Evolutionary conservation across 192 early-diverging fungal species (phyloP).

Genomic region (Coemansia erecta): DNA sequence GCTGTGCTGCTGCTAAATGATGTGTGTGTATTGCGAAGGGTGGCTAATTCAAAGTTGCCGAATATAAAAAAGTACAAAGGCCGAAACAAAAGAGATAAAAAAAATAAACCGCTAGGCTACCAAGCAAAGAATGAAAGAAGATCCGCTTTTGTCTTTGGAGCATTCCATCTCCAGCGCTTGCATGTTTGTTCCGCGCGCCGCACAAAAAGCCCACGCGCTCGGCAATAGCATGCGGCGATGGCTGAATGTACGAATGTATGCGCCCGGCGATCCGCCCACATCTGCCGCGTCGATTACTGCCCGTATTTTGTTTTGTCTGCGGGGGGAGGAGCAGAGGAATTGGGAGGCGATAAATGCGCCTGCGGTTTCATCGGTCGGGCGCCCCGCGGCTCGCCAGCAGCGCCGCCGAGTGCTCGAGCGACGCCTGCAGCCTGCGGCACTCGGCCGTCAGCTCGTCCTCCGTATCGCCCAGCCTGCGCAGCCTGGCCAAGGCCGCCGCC

Average conservation of each 20-base stretch:
- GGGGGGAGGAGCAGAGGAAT: too few species aligned
- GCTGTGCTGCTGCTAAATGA: not conserved
- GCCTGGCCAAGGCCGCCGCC: conserved; percentile 14
- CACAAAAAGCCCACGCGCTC: too few species aligned
- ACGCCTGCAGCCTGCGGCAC: conserved; percentile 26
- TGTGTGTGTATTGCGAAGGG: not conserved
- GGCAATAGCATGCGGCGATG: too few species aligned
- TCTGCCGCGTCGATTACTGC: too few species aligned
- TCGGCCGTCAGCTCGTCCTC: conserved; percentile 39
- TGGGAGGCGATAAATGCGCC: not conserved
- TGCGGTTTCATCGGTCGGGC: not conserved
- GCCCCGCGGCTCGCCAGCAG: conserved; percentile 24
- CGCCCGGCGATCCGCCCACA: too few species aligned
- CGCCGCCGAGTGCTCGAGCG: conserved; percentile 28
- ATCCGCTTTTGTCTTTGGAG: conserved; percentile 3
- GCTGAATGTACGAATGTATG: too few species aligned
- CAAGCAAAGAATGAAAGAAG: conserved; percentile 1
- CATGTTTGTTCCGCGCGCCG: too few species aligned
- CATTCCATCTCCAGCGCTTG: too few species aligned
- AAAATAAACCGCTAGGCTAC: too few species aligned
- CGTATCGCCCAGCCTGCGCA: conserved; percentile 15
- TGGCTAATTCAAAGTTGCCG: not conserved
- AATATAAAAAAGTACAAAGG: not conserved
- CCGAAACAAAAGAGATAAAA: not conserved
- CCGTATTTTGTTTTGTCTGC: too few species aligned